Evolutionary conservation across 352 stramenopile genomes (phyloP), one percentile per base, ranked within the genome.

Genomic region (Globisporangium cystogenes): DNA sequence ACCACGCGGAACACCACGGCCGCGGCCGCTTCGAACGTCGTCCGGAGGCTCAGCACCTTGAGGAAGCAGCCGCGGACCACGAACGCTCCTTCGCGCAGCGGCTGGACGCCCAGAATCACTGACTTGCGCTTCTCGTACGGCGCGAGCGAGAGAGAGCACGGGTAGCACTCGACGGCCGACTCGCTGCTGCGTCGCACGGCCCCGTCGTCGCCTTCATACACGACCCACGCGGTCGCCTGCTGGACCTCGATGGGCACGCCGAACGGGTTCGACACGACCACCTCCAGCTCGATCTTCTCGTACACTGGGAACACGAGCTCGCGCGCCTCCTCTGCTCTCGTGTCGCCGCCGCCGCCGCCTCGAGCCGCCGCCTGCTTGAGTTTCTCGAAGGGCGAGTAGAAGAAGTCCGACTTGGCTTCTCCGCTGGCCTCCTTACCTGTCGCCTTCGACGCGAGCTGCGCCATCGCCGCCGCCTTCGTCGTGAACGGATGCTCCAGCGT

Each of bases 201-300:
- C 7, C 12, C 26, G 45, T 15, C 41, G 6, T 21, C 27, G 42
- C 20, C 33, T 16, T 70, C 57, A 12, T 59, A 67, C 7, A 49
- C 54, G 3, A 89, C 58, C 79, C 80, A 91, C 8, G 68, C 63
- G 36, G 58, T 72, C 20, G 88, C 54, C 44, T 90, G 70, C 37
- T 90, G 73, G 18, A 92, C 45, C 29, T 85, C 74, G 5, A 93
- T 49, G 15, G 51, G 24, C n/a, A 94, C 67, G 8, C 79, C 76
- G 3, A 80, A 64, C 37, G 80, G 84, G 40, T 94, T 94, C 1
- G 81, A 81, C 29, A 92, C 47, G 4, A 53, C 58, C 47, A 92
- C 59, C 29, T 82, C 67, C 6, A 92, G 51, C 20, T 79, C 68
- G 18, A 94, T 63, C 26, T 51, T 64, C 48, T 92, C 84, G 48